Base-by-base conservation (phyloP, 768 basidiomycete species). In the Suillus placidus region DNA sequence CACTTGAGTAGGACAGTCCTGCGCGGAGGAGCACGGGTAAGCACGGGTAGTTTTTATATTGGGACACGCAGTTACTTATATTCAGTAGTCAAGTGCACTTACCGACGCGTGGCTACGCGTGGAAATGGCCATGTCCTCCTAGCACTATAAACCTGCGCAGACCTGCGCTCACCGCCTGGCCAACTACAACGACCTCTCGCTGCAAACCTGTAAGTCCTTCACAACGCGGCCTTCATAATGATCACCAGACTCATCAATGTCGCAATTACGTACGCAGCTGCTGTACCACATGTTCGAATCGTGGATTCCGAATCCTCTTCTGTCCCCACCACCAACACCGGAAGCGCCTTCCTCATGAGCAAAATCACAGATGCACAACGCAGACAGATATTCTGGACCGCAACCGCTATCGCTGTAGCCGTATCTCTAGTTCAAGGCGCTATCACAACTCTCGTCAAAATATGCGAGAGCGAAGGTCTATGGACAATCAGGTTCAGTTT, bases 401-500 rank as follows among this genome's bases (percentile, higher is more conserved):
- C 61, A 35, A 54, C 61, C 23, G 32, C n/a, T n/a, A 62, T 62
- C 12, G 32, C 43, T n/a, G 32, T 62, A 30, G 30, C 47, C 4
- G 45, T 62, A 16, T 62, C 47, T 32, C 47, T 62, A 43, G 14
- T 61, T 18, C 60, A 61, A 9, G 62, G 32, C 14, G 51, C 49
- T 55, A 56, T 52, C 34, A 16, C 49, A 6, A 35, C 61, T 12
- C 26, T 62, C 18, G 13, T 62, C 14, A 16, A 62, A 18, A 55
- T 62, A 18, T 62, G 47, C 45, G 61, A 62, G 49, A 55, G 20
- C 3, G 30, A 62, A 52, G 47, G 49, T 4, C 20, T 55, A 26
- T 62, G 49, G 61, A 62, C 61, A 6, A 37, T 37, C 49, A 34
- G 49, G 47, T 62, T 62, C n/a, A 51, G 30, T 37, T 51, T 56